Base-by-base conservation (phyloP, 805 yeast species). In the Wickerhamiella nectarea region DNA sequence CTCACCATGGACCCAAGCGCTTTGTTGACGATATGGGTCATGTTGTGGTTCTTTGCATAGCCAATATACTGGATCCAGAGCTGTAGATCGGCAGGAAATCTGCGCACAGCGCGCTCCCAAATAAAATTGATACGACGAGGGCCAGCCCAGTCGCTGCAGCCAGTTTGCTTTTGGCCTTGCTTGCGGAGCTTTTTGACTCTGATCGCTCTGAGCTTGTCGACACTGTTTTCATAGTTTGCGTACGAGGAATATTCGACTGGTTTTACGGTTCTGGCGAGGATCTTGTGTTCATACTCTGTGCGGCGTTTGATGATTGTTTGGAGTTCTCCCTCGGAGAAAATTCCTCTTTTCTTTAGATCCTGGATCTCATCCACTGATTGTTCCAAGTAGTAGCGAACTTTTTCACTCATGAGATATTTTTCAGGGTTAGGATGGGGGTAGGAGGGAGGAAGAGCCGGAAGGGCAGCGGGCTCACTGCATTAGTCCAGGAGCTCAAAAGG, bases 231-330 rank as follows among this genome's bases (percentile, higher is more conserved):
- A 57, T 79, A 93, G 43, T 75, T 80, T 36, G 80, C 74, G 59
- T 91, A 91, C 52, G 73, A 72, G 45, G 83, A 58, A 56, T 77
- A 93, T 60, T 89, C 97, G 43, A 73, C 65, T 2, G 84, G 73
- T 50, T 72, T 76, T 10, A 87, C 75, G 1, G 91, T 94, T 61
- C 97, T 71, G 35, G 94, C 83, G 36, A 74, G 73, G 43, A 91
- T 74, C 46, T 94, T 66, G 60, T 91, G 95, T 63, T 91, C 99
- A 55, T 86, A 91, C 62, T 87, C 96, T 0, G 96, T 89, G 65
- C 98, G 74, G 57, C 86, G 75, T 64, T 91, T 78, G 85, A 89
- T 84, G 43, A 91, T 80, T 67, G 72, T 70, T 34, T 79, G 76
- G 51, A 86, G 76, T 62, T 91, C 98, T 52, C 73, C 74, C 53